Percentiles rank a stretch among this genome's conserved stretches.
phyloP scores from a whole-genome alignment of 1,284 basidiomycete species.

The Peniophora sp. region DNA sequence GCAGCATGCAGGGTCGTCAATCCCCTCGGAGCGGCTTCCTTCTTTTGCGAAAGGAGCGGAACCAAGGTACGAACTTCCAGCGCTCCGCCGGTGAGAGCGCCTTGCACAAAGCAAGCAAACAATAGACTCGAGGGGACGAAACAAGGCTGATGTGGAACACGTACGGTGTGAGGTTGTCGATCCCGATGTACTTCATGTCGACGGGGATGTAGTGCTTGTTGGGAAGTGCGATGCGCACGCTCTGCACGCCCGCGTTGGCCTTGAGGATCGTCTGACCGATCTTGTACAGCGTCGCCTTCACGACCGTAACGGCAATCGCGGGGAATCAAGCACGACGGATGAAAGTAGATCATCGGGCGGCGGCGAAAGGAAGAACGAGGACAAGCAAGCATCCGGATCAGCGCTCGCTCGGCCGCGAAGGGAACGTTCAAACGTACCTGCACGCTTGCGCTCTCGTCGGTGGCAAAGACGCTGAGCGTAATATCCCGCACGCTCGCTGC shows the following conservation, averaged over 20 bases:
- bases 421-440: constrained; percentile 69
- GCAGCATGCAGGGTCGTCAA: not conserved
- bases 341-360: too few relatives aligned
- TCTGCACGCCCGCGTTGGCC: constrained; percentile 54
- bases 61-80: not conserved
- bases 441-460: constrained; percentile 86
- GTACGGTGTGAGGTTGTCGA: constrained; percentile 46
- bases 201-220: constrained; percentile 93
- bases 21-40: not conserved
- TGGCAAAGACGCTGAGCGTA: constrained; percentile 80
- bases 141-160: constrained; percentile 13
- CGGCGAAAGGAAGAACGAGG: too few relatives aligned
- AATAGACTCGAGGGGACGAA: constrained; percentile 4
- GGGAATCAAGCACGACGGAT: too few relatives aligned
- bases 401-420: not conserved
- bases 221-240: constrained; percentile 73
- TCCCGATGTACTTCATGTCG: constrained; percentile 59
- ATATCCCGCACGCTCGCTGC: constrained; percentile 49
- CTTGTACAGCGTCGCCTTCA: constrained; percentile 89
- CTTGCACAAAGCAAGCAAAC: constrained; percentile 4
- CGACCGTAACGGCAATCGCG: constrained; percentile 8
- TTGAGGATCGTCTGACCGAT: constrained; percentile 73
- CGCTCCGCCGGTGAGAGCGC: not conserved
- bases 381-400: too few relatives aligned
- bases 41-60: not conserved